These are phyloP conservation scores for Homolaphlyctis polyrhiza DNA, from an alignment of 371 early-diverging fungal genomes.

Conservation along the genomic window DNA sequence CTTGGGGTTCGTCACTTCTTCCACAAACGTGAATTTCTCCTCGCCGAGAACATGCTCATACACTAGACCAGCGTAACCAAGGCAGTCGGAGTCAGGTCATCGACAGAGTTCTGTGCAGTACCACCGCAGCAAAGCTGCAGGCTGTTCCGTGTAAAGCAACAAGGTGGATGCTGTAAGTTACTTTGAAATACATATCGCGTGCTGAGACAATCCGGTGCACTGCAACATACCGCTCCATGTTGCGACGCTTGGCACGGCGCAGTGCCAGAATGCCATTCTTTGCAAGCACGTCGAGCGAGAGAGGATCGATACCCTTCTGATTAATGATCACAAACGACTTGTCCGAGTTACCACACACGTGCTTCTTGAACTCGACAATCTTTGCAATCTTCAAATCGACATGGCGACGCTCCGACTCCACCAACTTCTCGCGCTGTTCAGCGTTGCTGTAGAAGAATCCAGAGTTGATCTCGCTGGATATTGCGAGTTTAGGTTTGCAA, in stretches of 20 bases:
- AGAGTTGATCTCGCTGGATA: slow-evolving; percentile 94
- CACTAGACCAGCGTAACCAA: slow-evolving; percentile 94
- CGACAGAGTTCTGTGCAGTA: slow-evolving; percentile 94
- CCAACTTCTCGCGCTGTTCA: slow-evolving; percentile 97
- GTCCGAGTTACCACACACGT: slow-evolving; percentile 77
- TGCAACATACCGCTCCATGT: slow-evolving; percentile 91
- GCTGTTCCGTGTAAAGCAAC: no score
- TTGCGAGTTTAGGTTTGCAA: not conserved
- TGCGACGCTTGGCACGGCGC: slow-evolving; percentile 98
- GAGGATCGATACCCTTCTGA: slow-evolving; percentile 99
- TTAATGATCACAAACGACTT: slow-evolving; percentile 97
- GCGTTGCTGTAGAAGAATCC: slow-evolving; percentile 98
- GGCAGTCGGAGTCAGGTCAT: slow-evolving; percentile 82
- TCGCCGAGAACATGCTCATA: slow-evolving; percentile 98
- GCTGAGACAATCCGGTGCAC: slow-evolving; percentile 1
- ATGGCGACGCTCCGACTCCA: slow-evolving; percentile 96
- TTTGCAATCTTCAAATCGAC: slow-evolving; percentile 92
- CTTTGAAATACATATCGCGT: no score
- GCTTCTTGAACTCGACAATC: slow-evolving; percentile 95
- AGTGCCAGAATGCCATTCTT: slow-evolving; percentile 97
- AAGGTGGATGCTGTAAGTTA: no score
- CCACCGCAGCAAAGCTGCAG: slow-evolving; percentile 98
- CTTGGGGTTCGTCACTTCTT: slow-evolving; percentile 91
- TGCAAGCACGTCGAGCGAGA: slow-evolving; percentile 96
- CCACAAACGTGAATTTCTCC: slow-evolving; percentile 99